These are phyloP conservation scores for Beauveria australis DNA, from an alignment of 2,329 filamentous ascomycete genomes.

Conservation along the genomic window DNA sequence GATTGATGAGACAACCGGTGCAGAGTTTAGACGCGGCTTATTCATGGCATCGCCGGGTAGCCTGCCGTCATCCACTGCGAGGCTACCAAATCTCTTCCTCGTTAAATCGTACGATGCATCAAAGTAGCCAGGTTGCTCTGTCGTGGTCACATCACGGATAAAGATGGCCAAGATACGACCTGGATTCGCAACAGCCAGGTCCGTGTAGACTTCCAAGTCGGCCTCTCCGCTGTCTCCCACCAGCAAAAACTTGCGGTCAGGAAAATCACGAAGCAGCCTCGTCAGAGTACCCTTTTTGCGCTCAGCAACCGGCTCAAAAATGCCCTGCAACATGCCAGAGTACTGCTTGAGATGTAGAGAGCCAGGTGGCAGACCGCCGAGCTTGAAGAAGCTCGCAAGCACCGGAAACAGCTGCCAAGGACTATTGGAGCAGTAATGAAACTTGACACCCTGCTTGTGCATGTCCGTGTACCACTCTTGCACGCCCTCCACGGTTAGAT, in stretches of 20 bases:
- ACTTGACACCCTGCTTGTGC: conserved; percentile 69
- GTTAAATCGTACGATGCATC: conserved; percentile 44
- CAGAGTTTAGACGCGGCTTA: conserved; percentile 19
- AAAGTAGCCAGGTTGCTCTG: conserved; percentile 65
- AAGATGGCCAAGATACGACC: conserved; percentile 80
- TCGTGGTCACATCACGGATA: conserved; percentile 89
- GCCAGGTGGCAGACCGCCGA: conserved; percentile 72
- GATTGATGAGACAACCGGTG: conserved; percentile 11
- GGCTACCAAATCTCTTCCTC: conserved; percentile 20
- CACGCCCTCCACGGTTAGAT: conserved; percentile 79
- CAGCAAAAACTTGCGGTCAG: conserved; percentile 77
- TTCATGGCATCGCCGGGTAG: conserved; percentile 6
- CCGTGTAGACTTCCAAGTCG: conserved; percentile 93
- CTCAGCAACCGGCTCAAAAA: conserved; percentile 95
- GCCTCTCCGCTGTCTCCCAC: conserved; percentile 96
- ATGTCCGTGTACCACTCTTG: conserved; percentile 80
- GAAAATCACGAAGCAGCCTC: conserved; percentile 81
- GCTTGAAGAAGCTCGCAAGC: conserved; percentile 73
- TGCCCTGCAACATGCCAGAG: conserved; percentile 91
- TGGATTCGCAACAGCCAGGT: conserved; percentile 78
- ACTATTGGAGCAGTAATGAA: conserved; percentile 99
- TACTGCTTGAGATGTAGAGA: conserved; percentile 97
- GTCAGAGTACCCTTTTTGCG: conserved; percentile 85
- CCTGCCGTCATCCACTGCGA: conserved; percentile 19
- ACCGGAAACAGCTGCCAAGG: conserved; percentile 97